Evolutionary conservation across 139 green algal species (phyloP).

Genomic region (Eudorina sp.): DNA sequence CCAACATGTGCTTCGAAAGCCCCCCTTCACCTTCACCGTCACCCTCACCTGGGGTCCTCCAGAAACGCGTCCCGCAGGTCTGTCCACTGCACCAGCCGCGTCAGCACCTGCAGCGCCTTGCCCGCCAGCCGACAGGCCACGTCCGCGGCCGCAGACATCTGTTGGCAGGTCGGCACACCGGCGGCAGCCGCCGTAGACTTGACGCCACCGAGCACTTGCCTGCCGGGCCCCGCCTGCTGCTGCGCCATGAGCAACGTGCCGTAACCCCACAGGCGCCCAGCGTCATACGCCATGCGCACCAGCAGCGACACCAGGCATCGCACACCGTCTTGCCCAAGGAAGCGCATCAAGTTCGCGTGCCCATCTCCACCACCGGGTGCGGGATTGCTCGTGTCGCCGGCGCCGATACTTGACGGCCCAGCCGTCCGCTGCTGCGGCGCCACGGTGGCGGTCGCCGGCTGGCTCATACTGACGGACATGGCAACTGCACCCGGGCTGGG

Average conservation of each 20-base stretch:
- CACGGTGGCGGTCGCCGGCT: not conserved
- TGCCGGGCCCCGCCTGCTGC: not conserved
- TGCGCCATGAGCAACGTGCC: not conserved
- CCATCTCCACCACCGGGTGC: not conserved
- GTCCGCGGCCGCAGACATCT: not conserved
- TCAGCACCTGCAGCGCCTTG: slow-evolving; percentile 55
- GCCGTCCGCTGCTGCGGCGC: not conserved
- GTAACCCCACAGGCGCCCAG: slow-evolving; percentile 45
- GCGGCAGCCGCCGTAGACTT: not conserved
- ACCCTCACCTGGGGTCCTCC: slow-evolving; percentile 19
- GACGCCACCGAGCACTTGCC: not conserved
- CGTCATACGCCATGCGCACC: slow-evolving; percentile 40
- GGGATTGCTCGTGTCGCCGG: not conserved
- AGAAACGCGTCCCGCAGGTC: slow-evolving; percentile 27
- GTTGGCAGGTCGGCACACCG: not conserved
- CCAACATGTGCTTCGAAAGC: no score
- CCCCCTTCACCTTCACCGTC: not conserved
- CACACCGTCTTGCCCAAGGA: slow-evolving; percentile 1
- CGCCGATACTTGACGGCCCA: no score
- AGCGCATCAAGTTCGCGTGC: not conserved
- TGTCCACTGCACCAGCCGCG: slow-evolving; percentile 42
- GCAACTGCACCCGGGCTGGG: not conserved
- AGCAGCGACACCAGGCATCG: slow-evolving; percentile 48
- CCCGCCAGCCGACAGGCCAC: slow-evolving; percentile 39
- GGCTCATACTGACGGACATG: slow-evolving; percentile 7